These are phyloP conservation scores for Claviceps monticola DNA, from an alignment of 2,329 filamentous ascomycete genomes.

Conservation along the genomic window DNA sequence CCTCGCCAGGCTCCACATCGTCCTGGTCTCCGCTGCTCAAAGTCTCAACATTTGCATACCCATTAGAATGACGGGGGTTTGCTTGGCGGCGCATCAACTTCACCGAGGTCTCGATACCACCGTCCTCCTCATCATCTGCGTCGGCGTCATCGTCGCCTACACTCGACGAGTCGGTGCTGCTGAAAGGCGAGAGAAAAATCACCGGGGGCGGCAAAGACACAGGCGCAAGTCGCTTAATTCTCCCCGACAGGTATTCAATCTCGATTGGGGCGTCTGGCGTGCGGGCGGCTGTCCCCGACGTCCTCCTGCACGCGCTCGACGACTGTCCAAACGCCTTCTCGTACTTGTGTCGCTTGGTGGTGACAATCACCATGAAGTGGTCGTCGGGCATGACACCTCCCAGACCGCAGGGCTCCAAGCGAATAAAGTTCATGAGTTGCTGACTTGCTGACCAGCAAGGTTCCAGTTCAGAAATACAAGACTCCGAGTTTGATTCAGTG, in stretches of 20 bases:
- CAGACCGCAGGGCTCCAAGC: conserved; percentile 43
- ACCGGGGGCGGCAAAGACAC: conserved; percentile 37
- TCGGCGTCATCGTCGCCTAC: conserved; percentile 16
- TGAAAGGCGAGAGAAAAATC: conserved; percentile 36
- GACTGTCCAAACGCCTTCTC: too few relatives aligned
- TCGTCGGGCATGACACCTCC: conserved; percentile 49
- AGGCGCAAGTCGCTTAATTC: conserved; percentile 30
- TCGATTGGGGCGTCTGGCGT: conserved; percentile 23
- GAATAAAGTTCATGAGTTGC: conserved; percentile 23
- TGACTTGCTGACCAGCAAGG: conserved; percentile 31
- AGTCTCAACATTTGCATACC: conserved; percentile 26
- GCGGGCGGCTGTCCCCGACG: conserved; percentile 18
- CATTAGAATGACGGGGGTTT: conserved; percentile 25
- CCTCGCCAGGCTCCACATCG: conserved; percentile 25
- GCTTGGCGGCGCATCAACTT: conserved; percentile 19
- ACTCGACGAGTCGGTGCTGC: conserved; percentile 26
- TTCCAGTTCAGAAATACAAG: conserved; percentile 28
- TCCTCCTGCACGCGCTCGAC: not conserved
- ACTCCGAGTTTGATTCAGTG: conserved; percentile 21
- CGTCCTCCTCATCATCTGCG: conserved; percentile 16
- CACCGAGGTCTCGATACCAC: conserved; percentile 15
- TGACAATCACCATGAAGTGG: conserved; percentile 45
- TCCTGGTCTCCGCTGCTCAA: conserved; percentile 29
- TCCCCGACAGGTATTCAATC: conserved; percentile 32
- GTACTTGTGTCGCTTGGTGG: conserved; percentile 28